Evolutionary conservation across 75 land plant species (phyloP), one percentile per base, ranked within the genome.

Genomic region (Sequoiadendron giganteum): DNA sequence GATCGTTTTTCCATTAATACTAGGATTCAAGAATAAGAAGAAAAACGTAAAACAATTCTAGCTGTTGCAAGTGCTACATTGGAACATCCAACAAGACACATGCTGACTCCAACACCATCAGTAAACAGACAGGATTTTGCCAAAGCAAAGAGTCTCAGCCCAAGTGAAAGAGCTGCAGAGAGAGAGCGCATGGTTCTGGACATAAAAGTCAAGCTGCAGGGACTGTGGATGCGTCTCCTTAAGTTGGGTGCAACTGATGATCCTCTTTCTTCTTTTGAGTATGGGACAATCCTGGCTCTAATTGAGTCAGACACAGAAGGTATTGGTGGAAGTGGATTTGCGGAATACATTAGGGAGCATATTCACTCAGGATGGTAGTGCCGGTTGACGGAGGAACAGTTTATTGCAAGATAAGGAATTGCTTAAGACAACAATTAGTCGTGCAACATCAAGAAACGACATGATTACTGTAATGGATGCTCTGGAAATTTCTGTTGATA

Each of bases 231-330:
- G 83, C 95, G 96, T 13, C 96, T 98, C 86, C 88, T 98, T 86
- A 93, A 91, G 87, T 92, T 98, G 68, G 94, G 95, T 43, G 87
- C 94, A 47, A 93, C 97, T 55, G 99, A 97, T 65, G 99, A 98
- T 91, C 99, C 99, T 43, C 93, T 97, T 77, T 95, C 94, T 86
- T 98, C 99, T 56, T 95, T 94, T 93, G 99, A 98, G 85, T 98
- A 95, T 91, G 99, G 99, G 28, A 98, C 99, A 79, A 97, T 98
- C 47, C 94, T 98, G 83, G 99, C 99, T 88, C 91, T 98, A 86
- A 98, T 98, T 56, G 99, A 98, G 89, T 97, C 97, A 68, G 99
- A 98, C 93, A 99, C 99, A 43, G 99, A 98, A 77, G 99, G 99
- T 9, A 97, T 98, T 86, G 99, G 99, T 61, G 99, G 99, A 30